phyloP scores from a whole-genome alignment of 345 rosid species.

The Gossypioides kirkii region DNA sequence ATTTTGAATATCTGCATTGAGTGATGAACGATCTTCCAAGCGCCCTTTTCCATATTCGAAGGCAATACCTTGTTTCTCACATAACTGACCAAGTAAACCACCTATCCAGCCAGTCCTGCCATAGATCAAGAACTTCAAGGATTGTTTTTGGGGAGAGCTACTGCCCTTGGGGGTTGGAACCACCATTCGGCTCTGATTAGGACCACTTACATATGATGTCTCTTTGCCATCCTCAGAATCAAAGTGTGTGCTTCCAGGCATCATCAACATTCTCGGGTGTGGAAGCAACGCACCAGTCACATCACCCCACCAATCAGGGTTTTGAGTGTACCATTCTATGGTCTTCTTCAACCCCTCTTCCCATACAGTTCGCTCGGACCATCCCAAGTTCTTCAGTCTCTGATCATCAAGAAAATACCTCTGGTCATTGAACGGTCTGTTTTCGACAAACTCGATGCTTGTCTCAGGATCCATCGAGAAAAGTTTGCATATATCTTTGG shows the following conservation, averaged over 20 bases:
- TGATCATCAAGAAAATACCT: background rate
- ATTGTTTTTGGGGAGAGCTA: background rate
- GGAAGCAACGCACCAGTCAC: background rate
- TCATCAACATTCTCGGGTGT: background rate
- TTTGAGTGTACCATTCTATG: background rate
- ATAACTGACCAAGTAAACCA: background rate
- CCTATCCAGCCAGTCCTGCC: background rate
- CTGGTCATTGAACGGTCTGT: background rate
- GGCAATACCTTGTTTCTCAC: background rate
- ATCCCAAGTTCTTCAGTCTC: background rate
- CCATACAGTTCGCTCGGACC: background rate
- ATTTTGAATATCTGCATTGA: background rate
- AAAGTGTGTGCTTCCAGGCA: background rate
- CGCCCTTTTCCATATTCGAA: background rate
- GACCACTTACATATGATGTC: background rate
- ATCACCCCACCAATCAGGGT: background rate
- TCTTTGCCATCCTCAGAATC: background rate
- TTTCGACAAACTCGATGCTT: background rate
- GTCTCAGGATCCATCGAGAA: background rate
- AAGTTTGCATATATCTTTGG: background rate
- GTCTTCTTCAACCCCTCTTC: background rate
- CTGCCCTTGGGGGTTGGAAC: background rate
- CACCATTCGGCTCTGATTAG: background rate
- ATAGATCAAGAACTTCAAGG: background rate
- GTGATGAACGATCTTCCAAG: background rate